Evolutionary conservation across 768 basidiomycete species (phyloP).

Genomic region (Serendipita indica): DNA sequence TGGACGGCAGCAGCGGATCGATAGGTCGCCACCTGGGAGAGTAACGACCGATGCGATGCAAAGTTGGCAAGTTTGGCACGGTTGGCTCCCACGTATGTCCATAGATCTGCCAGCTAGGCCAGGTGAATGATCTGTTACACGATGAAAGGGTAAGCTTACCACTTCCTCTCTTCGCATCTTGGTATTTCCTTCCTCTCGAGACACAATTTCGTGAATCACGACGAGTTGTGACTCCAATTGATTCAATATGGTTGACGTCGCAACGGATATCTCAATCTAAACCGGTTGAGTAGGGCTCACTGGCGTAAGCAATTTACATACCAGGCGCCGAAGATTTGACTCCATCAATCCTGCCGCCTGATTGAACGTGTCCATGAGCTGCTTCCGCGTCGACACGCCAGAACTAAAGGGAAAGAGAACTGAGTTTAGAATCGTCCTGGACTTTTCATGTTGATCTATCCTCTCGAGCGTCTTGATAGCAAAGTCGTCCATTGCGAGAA

Average conservation of each 20-base stretch:
- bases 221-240: not conserved
- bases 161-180: conserved; percentile 3
- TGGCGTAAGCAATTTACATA: not conserved
- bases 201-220: conserved; percentile 5
- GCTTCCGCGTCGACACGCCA: not conserved
- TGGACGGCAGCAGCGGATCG: not conserved
- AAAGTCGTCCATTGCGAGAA: conserved; percentile 4
- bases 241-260: not conserved
- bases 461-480: conserved; percentile 1
- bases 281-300: not conserved
- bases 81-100: conserved; percentile 5
- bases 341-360: conserved; percentile 7
- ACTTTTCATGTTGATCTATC: not conserved
- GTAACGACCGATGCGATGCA: not conserved
- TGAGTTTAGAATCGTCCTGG: not conserved
- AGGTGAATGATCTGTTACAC: not conserved
- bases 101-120: conserved; percentile 1
- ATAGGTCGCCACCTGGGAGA: conserved; percentile 1
- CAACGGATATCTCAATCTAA: not conserved
- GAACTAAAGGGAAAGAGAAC: conserved; percentile 4
- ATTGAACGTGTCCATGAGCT: conserved; percentile 6
- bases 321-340: not conserved
- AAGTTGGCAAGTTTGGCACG: conserved; percentile 3
- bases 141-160: not conserved
- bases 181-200: conserved; percentile 6